Evolutionary conservation across 2,329 filamentous ascomycete genomes (phyloP), one percentile per base, ranked within the genome.

Genomic region (Aspergillus eucalypticola): DNA sequence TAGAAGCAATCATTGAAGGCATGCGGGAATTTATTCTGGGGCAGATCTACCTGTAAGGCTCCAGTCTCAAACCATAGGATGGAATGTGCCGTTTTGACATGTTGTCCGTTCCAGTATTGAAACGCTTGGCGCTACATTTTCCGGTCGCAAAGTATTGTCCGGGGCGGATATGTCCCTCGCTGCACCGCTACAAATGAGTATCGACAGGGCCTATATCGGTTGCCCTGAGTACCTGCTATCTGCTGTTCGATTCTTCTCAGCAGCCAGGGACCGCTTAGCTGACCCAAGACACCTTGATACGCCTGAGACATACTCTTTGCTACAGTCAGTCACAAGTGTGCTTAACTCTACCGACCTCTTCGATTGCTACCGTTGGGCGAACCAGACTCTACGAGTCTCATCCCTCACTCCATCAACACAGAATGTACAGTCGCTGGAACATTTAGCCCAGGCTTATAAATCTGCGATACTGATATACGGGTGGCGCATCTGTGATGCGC

Each of bases 391-490:
- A 10, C 5, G 41, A 59, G 2, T 50, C 29, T 8, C 17, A 42
- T 10, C 7, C 5, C 3, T 27, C 35, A 7, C 23, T 35, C 17
- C 35, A 3, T 10, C 35, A 39, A 11, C 21, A 17, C 35, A 4
- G 27, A 8, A 19, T 17, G 19, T 15, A 2, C 25, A 3, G 54
- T 13, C n/a, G 15, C 64, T 19, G 56, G 25, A 3, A 8, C 46
- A 1, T 35, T 23, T 64, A 6, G 59, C 59, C 0, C 42, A 64
- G 27, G 38, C 62, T 42, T 66, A 67, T 32, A 67, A 57, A 58
- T 25, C 8, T n/a, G 64, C 56, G 3, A n/a, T 60, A 2, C 2
- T 63, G 8, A 41, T 67, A 3, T 67, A 67, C 49, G 65, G 62
- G 11, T 62, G 25, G 10, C 59, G 59, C 11, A 52, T 66, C 5